Base-by-base conservation (phyloP, 352 stramenopile species). In the Paralagenidium karlingii region DNA sequence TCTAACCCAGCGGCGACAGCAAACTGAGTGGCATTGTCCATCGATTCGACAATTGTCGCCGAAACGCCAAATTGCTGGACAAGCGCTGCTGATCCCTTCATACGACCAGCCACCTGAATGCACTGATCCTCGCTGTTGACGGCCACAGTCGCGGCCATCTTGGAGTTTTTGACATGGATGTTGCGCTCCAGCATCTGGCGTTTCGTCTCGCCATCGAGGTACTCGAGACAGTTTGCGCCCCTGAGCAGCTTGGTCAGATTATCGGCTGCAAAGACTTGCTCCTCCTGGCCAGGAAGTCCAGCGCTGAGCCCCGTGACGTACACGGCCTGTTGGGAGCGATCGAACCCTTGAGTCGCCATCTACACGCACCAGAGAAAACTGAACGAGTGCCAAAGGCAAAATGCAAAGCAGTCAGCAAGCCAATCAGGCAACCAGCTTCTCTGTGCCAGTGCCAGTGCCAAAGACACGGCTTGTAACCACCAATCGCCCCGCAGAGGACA, bases 11-110 rank as follows among this genome's bases (percentile, higher is more conserved):
- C 88, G 29, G 91, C 90, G 11, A 98, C 89, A 1, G 86, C 87
- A 15, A 97, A 71, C 53, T 96, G 89, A 13, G 94, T 95, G 13
- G 89, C 64, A 19, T 89, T 67, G 55, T 98, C 94, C 94, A 98
- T 98, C 5, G 88, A 96, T 49, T 82, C 60, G 2, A 85, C 89
- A 22, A 98, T 82, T 3, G 78, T 77, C 10, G 66, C 51, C 6
- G 82, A 57, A 10, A 98, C 75, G 30, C 88, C 82, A 51, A 96
- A 98, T 24, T 82, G 63, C 19, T 54, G 53, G 18, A 51, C 67
- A 38, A 93, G 60, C 48, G 41, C 11, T 41, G 33, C 20, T 78
- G 48, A 56, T 96, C 71, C 25, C 11, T 68, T 66, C 11, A 95
- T 63, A 31, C 81, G 56, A 12, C 90, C 89, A 9, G 88, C 87